Evolutionary conservation across 228 moss, liverwort and hornwort species (phyloP), one percentile per base, ranked within the genome.

Genomic region (Sphagnum fallax): DNA sequence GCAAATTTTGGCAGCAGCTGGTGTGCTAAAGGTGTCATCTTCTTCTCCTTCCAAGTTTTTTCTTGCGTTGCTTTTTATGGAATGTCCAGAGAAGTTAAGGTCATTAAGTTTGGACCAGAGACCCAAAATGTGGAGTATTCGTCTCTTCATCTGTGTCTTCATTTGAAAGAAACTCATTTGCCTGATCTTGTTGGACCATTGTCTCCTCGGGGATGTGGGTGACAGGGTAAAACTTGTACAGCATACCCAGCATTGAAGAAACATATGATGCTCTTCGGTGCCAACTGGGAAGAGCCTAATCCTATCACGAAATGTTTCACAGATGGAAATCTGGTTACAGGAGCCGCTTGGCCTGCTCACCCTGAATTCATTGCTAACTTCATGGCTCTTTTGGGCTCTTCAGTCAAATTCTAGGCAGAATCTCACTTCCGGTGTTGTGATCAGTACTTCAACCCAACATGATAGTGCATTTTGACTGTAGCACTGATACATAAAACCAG

Each of bases 271-370:
- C 79, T 89, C 60, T 79, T 90, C 55, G 98, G 98, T 63, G 98
- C 84, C 50, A 65, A 90, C 62, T 98, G 98, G 98, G 11, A 89
- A 77, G 66, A 89, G 0, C 80, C 98, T 32, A 83, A 87, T 8
- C 93, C 93, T 50, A 90, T 98, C 63, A 75, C 77, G 65, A 91
- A 84, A 73, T 93, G 93, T 71, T 93, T 93, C 74, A 92, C 93
- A 5, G 91, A 98, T 65, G 87, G 86, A 10, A 84, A 82, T 51
- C 84, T 98, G 70, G 90, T 98, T 5, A 93, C 98, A 5, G 98
- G 89, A 49, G 90, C 94, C 57, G 98, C 94, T 0, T 98, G 98
- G 98, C 98, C 98, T 6, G 98, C 94, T 12, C 98, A 98, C 62
- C 93, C 98, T 5, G 92, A 98, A 65, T 94, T 98, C 67, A 73